Conservation (phyloP, 768 basidiomycete species). For the Mycena olivaceomarginata region DNA sequence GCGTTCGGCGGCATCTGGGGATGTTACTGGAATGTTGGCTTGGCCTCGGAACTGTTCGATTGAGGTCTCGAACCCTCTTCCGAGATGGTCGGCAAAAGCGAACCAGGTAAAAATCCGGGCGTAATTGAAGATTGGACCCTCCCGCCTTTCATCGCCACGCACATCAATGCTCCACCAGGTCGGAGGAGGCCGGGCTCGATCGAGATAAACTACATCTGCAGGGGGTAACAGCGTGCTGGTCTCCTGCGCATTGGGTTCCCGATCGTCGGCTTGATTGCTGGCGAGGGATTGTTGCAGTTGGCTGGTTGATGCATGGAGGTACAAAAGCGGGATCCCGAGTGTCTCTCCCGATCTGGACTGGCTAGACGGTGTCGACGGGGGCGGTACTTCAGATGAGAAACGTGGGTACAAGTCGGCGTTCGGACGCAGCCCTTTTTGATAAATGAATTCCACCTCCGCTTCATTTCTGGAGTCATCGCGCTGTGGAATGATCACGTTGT, state of each 20-base stretch:
- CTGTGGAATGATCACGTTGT: conserved; percentile 19
- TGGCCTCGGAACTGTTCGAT: conserved; percentile 8
- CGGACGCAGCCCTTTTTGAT: conserved; percentile 26
- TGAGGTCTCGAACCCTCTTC: conserved; percentile 14
- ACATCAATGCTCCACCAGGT: conserved; percentile 37
- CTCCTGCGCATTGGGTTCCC: neutral
- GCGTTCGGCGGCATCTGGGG: neutral
- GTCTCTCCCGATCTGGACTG: too few relatives aligned
- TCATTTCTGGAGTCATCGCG: neutral
- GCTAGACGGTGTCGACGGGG: too few relatives aligned
- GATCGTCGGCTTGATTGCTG: neutral
- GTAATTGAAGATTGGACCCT: conserved; percentile 45
- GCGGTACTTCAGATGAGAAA: neutral
- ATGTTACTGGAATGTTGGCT: neutral
- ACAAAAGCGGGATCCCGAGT: too few relatives aligned
- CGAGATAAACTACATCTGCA: neutral
- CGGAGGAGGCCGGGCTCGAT: neutral
- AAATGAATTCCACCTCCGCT: neutral
- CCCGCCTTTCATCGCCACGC: conserved; percentile 38
- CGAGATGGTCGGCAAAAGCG: conserved; percentile 25
- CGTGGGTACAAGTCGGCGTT: conserved; percentile 16
- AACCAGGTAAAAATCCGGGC: conserved; percentile 42
- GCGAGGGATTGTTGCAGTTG: neutral
- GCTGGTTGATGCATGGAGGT: neutral
- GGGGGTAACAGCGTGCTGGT: neutral